phyloP scores from a whole-genome alignment of 208 protist genomes.

The Leishmania tropica region DNA sequence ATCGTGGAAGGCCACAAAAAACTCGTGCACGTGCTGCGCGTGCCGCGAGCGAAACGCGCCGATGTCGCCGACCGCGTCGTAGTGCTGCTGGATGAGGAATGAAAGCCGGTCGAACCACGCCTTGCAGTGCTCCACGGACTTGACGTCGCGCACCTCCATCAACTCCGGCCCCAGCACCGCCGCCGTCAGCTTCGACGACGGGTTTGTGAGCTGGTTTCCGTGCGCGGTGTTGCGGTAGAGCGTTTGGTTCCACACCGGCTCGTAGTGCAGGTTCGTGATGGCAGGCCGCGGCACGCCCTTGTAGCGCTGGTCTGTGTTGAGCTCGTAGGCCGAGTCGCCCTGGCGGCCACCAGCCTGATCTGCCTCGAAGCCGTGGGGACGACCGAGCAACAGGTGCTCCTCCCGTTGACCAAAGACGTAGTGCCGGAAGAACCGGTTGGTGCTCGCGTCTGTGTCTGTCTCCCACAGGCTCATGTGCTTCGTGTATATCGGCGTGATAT shows the following conservation, averaged over 20 bases:
- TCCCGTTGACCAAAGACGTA: slow-evolving; percentile 83
- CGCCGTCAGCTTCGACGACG: slow-evolving; percentile 58
- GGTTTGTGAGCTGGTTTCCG: slow-evolving; percentile 63
- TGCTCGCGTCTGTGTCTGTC: slow-evolving; percentile 86
- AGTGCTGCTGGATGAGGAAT: slow-evolving; percentile 84
- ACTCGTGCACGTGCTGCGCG: slow-evolving; percentile 86
- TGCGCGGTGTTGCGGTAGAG: slow-evolving; percentile 72
- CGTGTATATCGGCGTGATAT: slow-evolving; percentile 77
- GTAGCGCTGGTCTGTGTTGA: slow-evolving; percentile 68
- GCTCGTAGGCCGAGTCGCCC: slow-evolving; percentile 70
- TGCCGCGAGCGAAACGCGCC: slow-evolving; percentile 77
- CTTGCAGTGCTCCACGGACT: slow-evolving; percentile 82
- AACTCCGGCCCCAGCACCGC: slow-evolving; percentile 82
- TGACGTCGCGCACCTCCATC: slow-evolving; percentile 76
- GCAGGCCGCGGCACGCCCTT: slow-evolving; percentile 73
- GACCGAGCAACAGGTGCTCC: slow-evolving; percentile 74
- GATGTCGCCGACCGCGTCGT: slow-evolving; percentile 88
- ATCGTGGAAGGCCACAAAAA: slow-evolving; percentile 90
- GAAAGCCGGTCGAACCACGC: slow-evolving; percentile 84
- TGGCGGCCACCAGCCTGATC: slow-evolving; percentile 54
- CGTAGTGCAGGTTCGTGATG: slow-evolving; percentile 84
- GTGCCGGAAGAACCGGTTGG: slow-evolving; percentile 81
- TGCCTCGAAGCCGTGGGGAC: slow-evolving; percentile 77
- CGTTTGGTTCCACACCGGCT: slow-evolving; percentile 77
- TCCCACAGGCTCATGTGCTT: slow-evolving; percentile 90